Evolutionary conservation across 192 early-diverging fungal genomes (phyloP), one percentile per base, ranked within the genome.

Genomic region (Kickxella alabastrina): DNA sequence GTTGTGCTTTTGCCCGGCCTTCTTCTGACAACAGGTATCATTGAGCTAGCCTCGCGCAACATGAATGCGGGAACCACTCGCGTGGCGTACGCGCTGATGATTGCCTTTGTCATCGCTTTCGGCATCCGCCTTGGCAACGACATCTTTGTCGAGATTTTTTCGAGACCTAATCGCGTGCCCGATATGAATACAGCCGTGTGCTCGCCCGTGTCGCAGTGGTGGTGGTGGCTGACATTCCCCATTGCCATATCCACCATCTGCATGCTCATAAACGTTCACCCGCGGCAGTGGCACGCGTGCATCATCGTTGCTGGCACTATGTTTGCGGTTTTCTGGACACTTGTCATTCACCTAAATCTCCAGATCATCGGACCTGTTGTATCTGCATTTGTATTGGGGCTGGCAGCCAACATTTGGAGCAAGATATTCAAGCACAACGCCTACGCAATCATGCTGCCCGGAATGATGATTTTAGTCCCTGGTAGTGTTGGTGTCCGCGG

Each of bases 51-150:
- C 0, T 85, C 89, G 6, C 80, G 87, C 32, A 92, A 95, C 61
- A 78, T 93, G 57, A 79, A 92, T 22, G 87, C 86, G 13, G 92
- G 92, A n/a, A 82, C 85, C 0, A 84, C 93, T 8, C 79, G 88
- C 14, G 65, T 90, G 40, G 80, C 88, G 29, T 81, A 86, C 44
- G 83, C 89, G 0, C 65, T 94, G 4, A 85, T 91, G 65, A 83
- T 84, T 28, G 85, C 88, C 6, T 73, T 88, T 55, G 77, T 87
- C 34, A 74, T 88, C 9, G 88, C 80, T 1, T 89, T 83, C 54
- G 88, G 87, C 29, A 55, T 87, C 2, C 62, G 71, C 1, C 77
- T 87, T 40, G 84, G 84, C 3, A 77, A 77, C 41, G 54, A 54
- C 24, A 73, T 85, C 19, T 80, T 66, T 46, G 68, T 77, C 18